phyloP scores from a whole-genome alignment of 768 basidiomycete species.

The Grammothele lineata region DNA sequence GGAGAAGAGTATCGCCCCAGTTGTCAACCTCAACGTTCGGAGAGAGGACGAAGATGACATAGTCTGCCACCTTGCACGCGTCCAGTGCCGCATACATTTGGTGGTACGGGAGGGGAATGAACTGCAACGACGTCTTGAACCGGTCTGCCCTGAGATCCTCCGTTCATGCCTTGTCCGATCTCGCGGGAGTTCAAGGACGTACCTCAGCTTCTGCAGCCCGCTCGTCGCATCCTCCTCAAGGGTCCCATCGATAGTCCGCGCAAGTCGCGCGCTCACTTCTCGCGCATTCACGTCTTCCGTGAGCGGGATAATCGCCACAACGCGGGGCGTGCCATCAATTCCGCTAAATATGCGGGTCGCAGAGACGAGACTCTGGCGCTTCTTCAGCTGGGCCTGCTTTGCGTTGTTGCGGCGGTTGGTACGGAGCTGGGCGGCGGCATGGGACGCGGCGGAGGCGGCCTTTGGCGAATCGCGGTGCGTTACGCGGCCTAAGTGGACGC shows the following conservation, averaged over 20 bases:
- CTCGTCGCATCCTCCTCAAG: constrained; percentile 46
- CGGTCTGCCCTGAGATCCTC: constrained; percentile 84
- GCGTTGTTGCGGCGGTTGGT: constrained; percentile 80
- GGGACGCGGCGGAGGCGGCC: constrained; percentile 40
- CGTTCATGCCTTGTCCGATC: no score
- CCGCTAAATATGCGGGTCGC: constrained; percentile 78
- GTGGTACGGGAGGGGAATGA: constrained; percentile 71
- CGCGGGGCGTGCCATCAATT: constrained; percentile 73
- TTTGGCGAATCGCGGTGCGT: constrained; percentile 54
- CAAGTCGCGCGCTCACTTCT: constrained; percentile 51
- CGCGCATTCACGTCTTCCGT: constrained; percentile 57
- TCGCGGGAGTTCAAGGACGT: no score
- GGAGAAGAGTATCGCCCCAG: constrained; percentile 84
- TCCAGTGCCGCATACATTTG: constrained; percentile 77
- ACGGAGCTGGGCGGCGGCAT: constrained; percentile 62
- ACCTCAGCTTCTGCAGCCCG: constrained; percentile 70
- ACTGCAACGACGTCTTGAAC: constrained; percentile 89
- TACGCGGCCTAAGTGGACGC: constrained; percentile 41
- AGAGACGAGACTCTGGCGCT: constrained; percentile 63
- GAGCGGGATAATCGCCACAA: constrained; percentile 86
- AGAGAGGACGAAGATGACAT: constrained; percentile 82
- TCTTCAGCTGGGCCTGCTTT: constrained; percentile 75
- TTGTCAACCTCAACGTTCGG: constrained; percentile 74
- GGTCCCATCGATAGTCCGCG: constrained; percentile 52
- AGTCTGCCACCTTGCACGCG: constrained; percentile 85